Evolutionary conservation across 2,329 filamentous ascomycete genomes (phyloP).

Genomic region (Neospermospora avenae): DNA sequence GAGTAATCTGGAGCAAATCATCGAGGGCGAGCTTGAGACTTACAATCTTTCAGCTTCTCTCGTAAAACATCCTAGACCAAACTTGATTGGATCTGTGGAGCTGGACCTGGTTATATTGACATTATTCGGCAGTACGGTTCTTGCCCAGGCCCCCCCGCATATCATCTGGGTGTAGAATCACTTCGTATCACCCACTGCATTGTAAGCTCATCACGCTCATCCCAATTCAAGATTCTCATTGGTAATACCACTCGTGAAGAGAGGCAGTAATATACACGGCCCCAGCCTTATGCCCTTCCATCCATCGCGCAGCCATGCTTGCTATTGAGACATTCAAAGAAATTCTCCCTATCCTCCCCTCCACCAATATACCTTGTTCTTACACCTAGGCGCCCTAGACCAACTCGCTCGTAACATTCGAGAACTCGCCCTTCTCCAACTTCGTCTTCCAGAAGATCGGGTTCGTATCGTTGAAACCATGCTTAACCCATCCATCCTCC

Average conservation of each 20-base stretch:
- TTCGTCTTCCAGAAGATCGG: constrained; percentile 99
- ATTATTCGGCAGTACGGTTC: too few relatives aligned
- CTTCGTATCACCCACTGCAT: too few relatives aligned
- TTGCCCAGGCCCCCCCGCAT: too few relatives aligned
- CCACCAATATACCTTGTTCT: constrained; percentile 12
- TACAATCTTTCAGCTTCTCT: too few relatives aligned
- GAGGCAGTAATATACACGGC: constrained; percentile 34
- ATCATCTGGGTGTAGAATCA: too few relatives aligned
- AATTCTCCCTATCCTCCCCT: constrained; percentile 17
- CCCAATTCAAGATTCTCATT: constrained; percentile 16
- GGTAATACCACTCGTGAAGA: constrained; percentile 29
- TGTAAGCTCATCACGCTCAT: neutral
- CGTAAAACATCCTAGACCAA: too few relatives aligned
- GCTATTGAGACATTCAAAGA: constrained; percentile 34
- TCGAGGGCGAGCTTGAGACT: too few relatives aligned
- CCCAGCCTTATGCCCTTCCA: constrained; percentile 17
- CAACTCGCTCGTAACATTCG: constrained; percentile 36
- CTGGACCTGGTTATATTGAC: too few relatives aligned
- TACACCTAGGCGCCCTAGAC: too few relatives aligned
- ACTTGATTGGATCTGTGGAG: too few relatives aligned
- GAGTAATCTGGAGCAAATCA: too few relatives aligned
- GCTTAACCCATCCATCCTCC: constrained; percentile 98
- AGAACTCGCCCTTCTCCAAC: constrained; percentile 97
- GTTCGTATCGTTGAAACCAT: constrained; percentile 97
- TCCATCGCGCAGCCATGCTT: constrained; percentile 28